Evolutionary conservation across 2,329 filamentous ascomycete species (phyloP).

Genomic region (Orbilia ellipsospora): DNA sequence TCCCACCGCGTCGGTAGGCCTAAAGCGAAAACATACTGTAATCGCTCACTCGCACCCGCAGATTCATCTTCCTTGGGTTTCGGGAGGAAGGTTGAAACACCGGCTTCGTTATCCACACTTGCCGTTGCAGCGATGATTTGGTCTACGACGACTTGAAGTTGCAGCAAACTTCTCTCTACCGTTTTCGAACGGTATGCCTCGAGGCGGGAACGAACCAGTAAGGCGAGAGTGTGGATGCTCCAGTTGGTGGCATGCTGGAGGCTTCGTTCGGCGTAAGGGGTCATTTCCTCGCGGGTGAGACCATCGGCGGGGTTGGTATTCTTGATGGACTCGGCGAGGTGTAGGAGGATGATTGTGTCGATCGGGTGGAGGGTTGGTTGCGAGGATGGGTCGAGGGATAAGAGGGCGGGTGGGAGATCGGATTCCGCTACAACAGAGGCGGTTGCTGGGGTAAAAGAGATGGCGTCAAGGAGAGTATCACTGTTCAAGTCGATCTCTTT

Average conservation of each 20-base stretch:
- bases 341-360: slow-evolving; percentile 88
- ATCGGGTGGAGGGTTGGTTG: slow-evolving; percentile 85
- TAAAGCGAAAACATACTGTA: slow-evolving; percentile 85
- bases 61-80: slow-evolving; percentile 77
- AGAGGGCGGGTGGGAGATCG: slow-evolving; percentile 72
- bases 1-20: slow-evolving; percentile 91
- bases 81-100: slow-evolving; percentile 65
- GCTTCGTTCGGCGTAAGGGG: slow-evolving; percentile 89
- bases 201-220: slow-evolving; percentile 88
- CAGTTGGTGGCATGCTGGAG: slow-evolving; percentile 91
- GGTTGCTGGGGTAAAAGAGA: slow-evolving; percentile 73
- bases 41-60: slow-evolving; percentile 78
- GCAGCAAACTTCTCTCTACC: slow-evolving; percentile 86
- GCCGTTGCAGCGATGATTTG: slow-evolving; percentile 90
- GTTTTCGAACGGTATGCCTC: slow-evolving; percentile 89
- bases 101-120: slow-evolving; percentile 60
- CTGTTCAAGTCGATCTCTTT: slow-evolving; percentile 84
- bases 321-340: slow-evolving; percentile 83
- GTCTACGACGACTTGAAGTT: slow-evolving; percentile 94
- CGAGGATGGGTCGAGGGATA: slow-evolving; percentile 76
- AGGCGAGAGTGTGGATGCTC: slow-evolving; percentile 95
- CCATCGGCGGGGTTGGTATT: slow-evolving; percentile 87
- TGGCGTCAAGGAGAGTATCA: slow-evolving; percentile 89
- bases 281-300: slow-evolving; percentile 89
- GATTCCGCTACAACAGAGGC: slow-evolving; percentile 63